Percentiles rank a stretch among this genome's conserved stretches.
These are phyloP conservation scores for Penicillium fuscoglaucum DNA, from an alignment of 2,329 filamentous ascomycete genomes.

Conservation along the genomic window DNA sequence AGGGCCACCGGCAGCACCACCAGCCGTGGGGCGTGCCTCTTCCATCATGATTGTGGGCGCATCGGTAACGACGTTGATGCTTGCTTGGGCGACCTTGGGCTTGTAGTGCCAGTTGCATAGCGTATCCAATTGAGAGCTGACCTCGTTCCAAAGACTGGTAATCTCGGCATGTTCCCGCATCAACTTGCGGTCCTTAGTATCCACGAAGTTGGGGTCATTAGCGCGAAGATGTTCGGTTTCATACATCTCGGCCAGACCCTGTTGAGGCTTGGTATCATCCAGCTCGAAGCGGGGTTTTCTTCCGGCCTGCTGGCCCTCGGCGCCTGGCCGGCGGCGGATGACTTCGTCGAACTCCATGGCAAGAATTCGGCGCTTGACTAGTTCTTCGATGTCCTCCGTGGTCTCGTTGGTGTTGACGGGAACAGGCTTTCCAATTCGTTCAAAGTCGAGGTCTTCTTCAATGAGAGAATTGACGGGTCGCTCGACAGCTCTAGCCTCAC, in stretches of 20 bases:
- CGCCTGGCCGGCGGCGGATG: constrained; percentile 74
- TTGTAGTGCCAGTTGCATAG: constrained; percentile 95
- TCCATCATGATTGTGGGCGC: constrained; percentile 93
- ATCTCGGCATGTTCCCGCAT: constrained; percentile 82
- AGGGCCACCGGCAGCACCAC: constrained; percentile 58
- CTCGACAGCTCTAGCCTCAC: constrained; percentile 80
- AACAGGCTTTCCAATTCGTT: constrained; percentile 90
- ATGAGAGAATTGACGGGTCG: constrained; percentile 88
- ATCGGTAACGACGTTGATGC: constrained; percentile 82
- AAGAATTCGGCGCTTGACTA: constrained; percentile 91
- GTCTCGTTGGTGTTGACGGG: constrained; percentile 90
- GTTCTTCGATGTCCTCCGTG: constrained; percentile 84
- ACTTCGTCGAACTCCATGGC: constrained; percentile 92
- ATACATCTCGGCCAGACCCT: constrained; percentile 88
- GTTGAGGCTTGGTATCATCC: constrained; percentile 82
- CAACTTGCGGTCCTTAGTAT: constrained; percentile 77
- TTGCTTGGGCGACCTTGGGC: constrained; percentile 78
- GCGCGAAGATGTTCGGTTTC: constrained; percentile 85
- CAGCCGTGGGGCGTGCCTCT: constrained; percentile 83
- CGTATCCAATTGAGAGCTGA: constrained; percentile 78
- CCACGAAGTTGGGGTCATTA: constrained; percentile 76
- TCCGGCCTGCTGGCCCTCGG: constrained; percentile 61
- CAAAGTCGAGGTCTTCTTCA: constrained; percentile 93
- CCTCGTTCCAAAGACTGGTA: constrained; percentile 75
- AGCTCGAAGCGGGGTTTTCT: constrained; percentile 76